These are phyloP conservation scores for Candolleomyces eurysporus DNA, from an alignment of 768 basidiomycete genomes.

Conservation along the genomic window DNA sequence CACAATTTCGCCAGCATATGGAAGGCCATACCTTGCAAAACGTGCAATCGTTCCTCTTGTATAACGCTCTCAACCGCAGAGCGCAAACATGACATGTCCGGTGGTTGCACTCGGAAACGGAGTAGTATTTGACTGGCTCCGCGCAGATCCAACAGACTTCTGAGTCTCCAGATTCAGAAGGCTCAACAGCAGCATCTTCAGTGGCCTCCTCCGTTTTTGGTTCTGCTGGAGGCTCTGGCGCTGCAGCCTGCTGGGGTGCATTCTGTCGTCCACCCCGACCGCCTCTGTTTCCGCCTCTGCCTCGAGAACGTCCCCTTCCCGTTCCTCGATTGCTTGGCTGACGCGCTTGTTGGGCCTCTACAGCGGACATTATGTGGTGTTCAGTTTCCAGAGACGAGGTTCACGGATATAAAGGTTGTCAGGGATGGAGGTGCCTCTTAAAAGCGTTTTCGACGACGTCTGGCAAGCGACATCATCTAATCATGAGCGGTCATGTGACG, in stretches of 20 bases:
- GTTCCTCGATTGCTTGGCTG: neutral
- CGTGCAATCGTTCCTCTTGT: constrained; percentile 92
- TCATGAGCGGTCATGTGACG: neutral
- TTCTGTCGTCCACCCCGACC: neutral
- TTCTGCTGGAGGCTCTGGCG: neutral
- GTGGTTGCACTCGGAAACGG: constrained; percentile 89
- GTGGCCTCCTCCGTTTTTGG: neutral
- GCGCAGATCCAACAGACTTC: constrained; percentile 93
- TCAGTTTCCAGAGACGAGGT: neutral
- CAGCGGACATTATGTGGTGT: neutral
- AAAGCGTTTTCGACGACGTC: neutral
- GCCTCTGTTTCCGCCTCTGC: neutral
- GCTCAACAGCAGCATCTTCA: constrained; percentile 10
- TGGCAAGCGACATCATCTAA: neutral
- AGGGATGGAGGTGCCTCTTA: neutral
- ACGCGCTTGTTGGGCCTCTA: neutral
- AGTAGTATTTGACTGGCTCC: constrained; percentile 87
- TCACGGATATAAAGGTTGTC: neutral
- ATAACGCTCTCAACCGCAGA: constrained; percentile 81
- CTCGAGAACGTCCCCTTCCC: neutral
- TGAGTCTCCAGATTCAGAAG: constrained; percentile 25
- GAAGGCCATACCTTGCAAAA: constrained; percentile 83
- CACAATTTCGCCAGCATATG: neutral
- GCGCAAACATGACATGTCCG: constrained; percentile 94
- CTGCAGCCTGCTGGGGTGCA: neutral